Base-by-base conservation (phyloP, 2,329 filamentous ascomycete genomes). In the Aspergillus sp. region DNA sequence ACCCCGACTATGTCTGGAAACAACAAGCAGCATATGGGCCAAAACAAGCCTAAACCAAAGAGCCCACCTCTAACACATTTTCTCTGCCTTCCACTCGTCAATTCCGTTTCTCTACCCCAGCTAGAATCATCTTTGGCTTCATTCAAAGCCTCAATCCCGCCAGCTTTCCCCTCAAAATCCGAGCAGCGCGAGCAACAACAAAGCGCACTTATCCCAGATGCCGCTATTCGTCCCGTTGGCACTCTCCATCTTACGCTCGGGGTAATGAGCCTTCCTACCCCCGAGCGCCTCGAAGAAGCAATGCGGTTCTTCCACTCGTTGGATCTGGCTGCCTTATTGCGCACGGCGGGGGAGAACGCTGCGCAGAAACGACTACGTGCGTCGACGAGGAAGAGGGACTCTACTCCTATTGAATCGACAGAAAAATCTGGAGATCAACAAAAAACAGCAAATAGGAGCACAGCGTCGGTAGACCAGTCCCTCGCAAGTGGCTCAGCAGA, bases 161-260 rank as follows among this genome's bases (percentile, higher is more conserved):
- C 55, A 46, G 34, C 24, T 57, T 17, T 20, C 40, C 52, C 30
- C 30, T 11, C 47, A 54, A 61, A 54, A 44, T 59, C 44, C 45
- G 56, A 65, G n/a, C 27, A 51, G 34, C 27, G 30, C 75, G 44
- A 41, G 57, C 73, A 77, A 62, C 74, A 59, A 34, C 77, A 33
- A 5, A 53, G 59, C 24, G 63, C 70, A 2, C 78, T 79, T 5
- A 76, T 93, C 9, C 89, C 89, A 0, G 71, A 79, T 33, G 82
- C 82, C 54, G 91, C 91, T 2, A 77, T 96, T 51, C 81, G 92
- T 27, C 91, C 91, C 0, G 75, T 90, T 0, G 90, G 90, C 0
- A 92, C 91, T 1, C 75, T 97, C 48, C 93, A 98, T 74, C 78
- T 96, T 3, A 97, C 93, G 0, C 80, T 97, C 0, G 93, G 92